Conservation (phyloP, 1,284 basidiomycete genomes). For the Hymenochaete sp. region DNA sequence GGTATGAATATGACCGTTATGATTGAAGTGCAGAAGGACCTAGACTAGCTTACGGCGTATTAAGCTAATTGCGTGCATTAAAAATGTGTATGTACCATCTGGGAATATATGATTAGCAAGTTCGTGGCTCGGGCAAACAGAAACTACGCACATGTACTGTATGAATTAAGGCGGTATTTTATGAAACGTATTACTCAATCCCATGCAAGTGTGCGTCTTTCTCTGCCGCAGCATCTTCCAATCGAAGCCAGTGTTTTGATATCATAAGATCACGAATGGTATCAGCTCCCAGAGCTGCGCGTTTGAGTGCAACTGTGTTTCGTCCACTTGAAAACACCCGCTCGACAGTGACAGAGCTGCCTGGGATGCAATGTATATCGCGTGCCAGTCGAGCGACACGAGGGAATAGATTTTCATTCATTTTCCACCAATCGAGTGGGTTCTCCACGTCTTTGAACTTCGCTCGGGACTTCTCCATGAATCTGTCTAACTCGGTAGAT, state of each 20-base stretch:
- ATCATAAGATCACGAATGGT: slow-evolving; percentile 30
- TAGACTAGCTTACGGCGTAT: too few relatives aligned
- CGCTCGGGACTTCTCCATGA: slow-evolving; percentile 14
- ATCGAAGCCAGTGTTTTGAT: slow-evolving; percentile 26
- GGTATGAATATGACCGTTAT: too few relatives aligned
- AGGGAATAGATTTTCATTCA: slow-evolving; percentile 18
- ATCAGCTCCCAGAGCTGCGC: slow-evolving; percentile 26
- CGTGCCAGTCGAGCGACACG: slow-evolving; percentile 17
- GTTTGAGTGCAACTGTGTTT: slow-evolving; percentile 29
- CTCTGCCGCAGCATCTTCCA: too few relatives aligned
- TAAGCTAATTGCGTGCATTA: too few relatives aligned
- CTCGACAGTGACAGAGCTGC: slow-evolving; percentile 28
- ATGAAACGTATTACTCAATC: too few relatives aligned
- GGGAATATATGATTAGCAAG: too few relatives aligned
- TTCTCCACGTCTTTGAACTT: slow-evolving; percentile 17
- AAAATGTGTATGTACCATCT: too few relatives aligned
- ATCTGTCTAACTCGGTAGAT: slow-evolving; percentile 20
- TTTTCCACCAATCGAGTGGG: slow-evolving; percentile 21
- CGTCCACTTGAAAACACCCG: slow-evolving; percentile 29
- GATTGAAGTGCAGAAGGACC: too few relatives aligned
- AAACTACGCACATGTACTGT: too few relatives aligned
- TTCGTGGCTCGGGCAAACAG: too few relatives aligned
- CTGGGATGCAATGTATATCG: slow-evolving; percentile 22
- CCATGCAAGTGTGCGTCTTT: too few relatives aligned
- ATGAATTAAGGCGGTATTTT: too few relatives aligned